These are phyloP conservation scores for Rhazya stricta DNA, from an alignment of 257 asterid genomes.

Conservation along the genomic window DNA sequence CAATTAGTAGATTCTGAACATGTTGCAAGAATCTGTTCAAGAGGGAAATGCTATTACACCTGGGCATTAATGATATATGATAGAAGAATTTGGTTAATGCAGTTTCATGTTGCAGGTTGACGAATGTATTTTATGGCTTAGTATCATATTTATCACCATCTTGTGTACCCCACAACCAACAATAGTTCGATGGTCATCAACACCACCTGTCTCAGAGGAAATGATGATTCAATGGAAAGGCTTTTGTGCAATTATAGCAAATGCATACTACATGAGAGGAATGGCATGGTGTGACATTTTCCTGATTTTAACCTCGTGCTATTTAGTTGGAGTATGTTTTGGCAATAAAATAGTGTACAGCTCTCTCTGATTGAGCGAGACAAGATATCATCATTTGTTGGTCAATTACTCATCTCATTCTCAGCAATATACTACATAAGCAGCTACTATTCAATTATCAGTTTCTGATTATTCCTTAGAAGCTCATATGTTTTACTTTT, in stretches of 20 bases:
- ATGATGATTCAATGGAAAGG: constrained; percentile 80
- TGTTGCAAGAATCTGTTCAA: background rate
- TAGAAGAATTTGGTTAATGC: background rate
- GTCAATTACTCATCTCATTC: background rate
- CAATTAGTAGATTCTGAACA: background rate
- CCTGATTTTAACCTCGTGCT: background rate
- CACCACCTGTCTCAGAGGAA: constrained; percentile 65
- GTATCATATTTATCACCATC: constrained; percentile 79
- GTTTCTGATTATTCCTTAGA: background rate
- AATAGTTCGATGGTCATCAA: constrained; percentile 89
- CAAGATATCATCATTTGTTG: background rate
- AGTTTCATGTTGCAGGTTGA: constrained; percentile 49
- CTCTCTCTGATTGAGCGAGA: background rate
- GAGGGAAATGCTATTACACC: too few species aligned
- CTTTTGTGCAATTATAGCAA: constrained; percentile 91
- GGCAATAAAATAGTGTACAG: background rate
- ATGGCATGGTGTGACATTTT: constrained; percentile 79
- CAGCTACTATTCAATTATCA: background rate
- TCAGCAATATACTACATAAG: background rate
- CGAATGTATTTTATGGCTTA: constrained; percentile 90
- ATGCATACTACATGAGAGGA: constrained; percentile 91
- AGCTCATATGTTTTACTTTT: background rate
- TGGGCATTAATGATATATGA: background rate
- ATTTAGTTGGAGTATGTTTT: background rate
- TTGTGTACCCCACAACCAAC: constrained; percentile 97